Evolutionary conservation across 768 basidiomycete species (phyloP), one percentile per base, ranked within the genome.

Genomic region (Russula emetica): DNA sequence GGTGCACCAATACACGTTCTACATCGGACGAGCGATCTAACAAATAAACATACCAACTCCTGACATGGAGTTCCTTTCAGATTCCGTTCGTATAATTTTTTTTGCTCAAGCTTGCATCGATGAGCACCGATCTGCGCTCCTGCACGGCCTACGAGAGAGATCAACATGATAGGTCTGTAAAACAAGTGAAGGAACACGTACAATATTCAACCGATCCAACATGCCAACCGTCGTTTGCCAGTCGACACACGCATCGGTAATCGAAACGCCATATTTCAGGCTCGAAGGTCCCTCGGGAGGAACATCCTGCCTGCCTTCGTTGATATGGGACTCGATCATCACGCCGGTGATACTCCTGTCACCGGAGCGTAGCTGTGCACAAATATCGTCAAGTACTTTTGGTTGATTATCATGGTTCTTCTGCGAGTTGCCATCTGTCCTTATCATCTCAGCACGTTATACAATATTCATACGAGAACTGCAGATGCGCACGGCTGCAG

Each of bases 321-420:
- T 88, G 76, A 99, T 87, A 74, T 98, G 90, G 14, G 88, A 91
- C 77, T 99, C 96, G 72, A 99, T 84, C 96, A 99, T 98, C 62
- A 98, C 93, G 52, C 96, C 96, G 5, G 92, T 92, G 75, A 99
- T 88, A 70, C 81, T 79, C 62, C 74, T 79, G 66, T 85, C 78
- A 30, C 92, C 92, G 8, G 82, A 81, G 7, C 74, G 76, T 59
- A 98, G 83, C 76, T 98, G 96, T 3, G 74, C 76, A 74, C 85
- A 86, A 70, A 93, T 82, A 74, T 82, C 76, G 67, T 84, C 81
- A 61, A 92, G 71, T 49, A 93, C 92, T 69, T 85, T 85, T 20
- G 94, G 86, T 75, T 97, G 95, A 76, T 95, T 96, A 71, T 84
- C 83, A 78, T 96, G 90, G 76, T 97, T 87, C 79, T 98, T 98